These are phyloP conservation scores for Hirschioporus abietinus DNA, from an alignment of 768 basidiomycete species.

Conservation along the genomic window DNA sequence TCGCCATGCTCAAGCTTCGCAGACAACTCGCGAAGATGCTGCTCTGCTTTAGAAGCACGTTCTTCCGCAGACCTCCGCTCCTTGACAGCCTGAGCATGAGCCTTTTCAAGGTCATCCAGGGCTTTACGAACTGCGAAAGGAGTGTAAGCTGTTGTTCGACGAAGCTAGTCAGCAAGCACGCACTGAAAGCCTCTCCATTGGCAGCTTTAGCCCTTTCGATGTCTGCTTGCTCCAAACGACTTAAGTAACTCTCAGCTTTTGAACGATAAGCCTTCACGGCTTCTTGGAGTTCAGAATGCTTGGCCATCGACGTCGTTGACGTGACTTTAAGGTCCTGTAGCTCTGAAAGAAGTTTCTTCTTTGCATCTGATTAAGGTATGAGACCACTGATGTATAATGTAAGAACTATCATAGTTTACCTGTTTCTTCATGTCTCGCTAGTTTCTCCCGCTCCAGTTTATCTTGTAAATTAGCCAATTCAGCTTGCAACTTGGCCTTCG, in stretches of 20 bases:
- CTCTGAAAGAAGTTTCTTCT: constrained; percentile 51
- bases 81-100: constrained; percentile 41
- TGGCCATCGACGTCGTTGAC: constrained; percentile 51
- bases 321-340: constrained; percentile 62
- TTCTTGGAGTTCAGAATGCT: constrained; percentile 52
- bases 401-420: constrained; percentile 32
- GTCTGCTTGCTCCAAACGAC: constrained; percentile 62
- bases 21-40: constrained; percentile 53
- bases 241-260: constrained; percentile 53
- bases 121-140: constrained; percentile 48
- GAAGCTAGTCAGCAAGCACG: constrained; percentile 9
- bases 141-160: constrained; percentile 2
- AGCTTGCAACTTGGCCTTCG: constrained; percentile 53
- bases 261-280: constrained; percentile 61
- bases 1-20: constrained; percentile 60
- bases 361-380: constrained; percentile 37
- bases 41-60: constrained; percentile 44
- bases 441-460: constrained; percentile 45
- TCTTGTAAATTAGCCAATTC: constrained; percentile 51
- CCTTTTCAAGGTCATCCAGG: constrained; percentile 57
- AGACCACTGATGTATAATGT: neutral
- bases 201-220: constrained; percentile 61
- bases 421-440: constrained; percentile 52
- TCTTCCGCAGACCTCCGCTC: constrained; percentile 51
- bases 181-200: constrained; percentile 60